Base-by-base conservation (phyloP, 1,284 basidiomycete genomes). In the Leccinum subspadiceum region DNA sequence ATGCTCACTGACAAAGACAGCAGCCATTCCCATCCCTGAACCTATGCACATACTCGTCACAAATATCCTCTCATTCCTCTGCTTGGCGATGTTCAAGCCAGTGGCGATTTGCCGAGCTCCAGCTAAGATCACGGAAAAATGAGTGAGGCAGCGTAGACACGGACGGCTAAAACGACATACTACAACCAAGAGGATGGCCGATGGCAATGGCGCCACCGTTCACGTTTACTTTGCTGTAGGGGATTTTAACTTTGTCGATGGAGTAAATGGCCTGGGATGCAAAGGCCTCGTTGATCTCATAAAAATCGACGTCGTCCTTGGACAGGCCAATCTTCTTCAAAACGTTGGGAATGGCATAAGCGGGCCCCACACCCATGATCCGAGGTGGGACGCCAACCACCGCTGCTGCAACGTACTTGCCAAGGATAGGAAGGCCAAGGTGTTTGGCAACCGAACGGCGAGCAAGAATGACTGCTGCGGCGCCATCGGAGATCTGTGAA, bases 21-120 rank as follows among this genome's bases (percentile, higher is more conserved):
- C 84, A 31, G 84, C 84, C 85, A 92, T 92, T 57, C 86, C 92
- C 96, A 97, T 96, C 41, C 93, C 94, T 35, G 85, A 87, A 20
- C 95, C 96, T 70, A 98, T 92, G 75, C 96, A 98, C 96, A 98
- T 98, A 68, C 87, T 92, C 1, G 94, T 94, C 51, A 93, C 89
- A 66, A 96, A 94, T 58, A 94, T 76, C 75, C 89, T 90, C 49
- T 81, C 81, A 50, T 79, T 81, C 55, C 85, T 86, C 74, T 93
- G 86, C 80, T 89, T 93, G 37, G 92, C 89, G 63, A 95, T 89
- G 66, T 86, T 86, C 57, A 94, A 77, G 15, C 86, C 93, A 9
- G 94, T 97, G 1, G 92, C 92, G 63, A 96, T 83, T 77, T 96
- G 94, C 53, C 94, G 81, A 8, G 92, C 88, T 67, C 95, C 95